These are phyloP conservation scores for Termitomyces heimii DNA, from an alignment of 768 basidiomycete genomes.

Conservation along the genomic window DNA sequence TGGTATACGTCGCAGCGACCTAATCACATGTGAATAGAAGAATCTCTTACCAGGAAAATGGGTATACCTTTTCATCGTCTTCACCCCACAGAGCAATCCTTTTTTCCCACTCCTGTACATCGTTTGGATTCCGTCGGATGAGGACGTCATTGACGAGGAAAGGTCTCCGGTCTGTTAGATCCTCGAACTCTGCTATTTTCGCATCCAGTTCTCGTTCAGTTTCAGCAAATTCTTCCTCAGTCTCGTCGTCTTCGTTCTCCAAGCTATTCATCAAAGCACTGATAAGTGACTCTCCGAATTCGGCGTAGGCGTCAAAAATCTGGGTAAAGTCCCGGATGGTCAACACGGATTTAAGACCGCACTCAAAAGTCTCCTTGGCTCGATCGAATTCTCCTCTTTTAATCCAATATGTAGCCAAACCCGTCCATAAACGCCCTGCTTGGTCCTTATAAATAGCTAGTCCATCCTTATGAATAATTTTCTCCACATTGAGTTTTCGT, in stretches of 20 bases:
- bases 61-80: slow-evolving; percentile 86
- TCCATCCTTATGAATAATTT: slow-evolving; percentile 81
- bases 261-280: slow-evolving; percentile 84
- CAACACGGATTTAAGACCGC: slow-evolving; percentile 76
- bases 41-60: neutral
- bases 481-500: slow-evolving; percentile 78
- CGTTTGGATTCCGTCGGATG: slow-evolving; percentile 88
- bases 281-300: slow-evolving; percentile 88
- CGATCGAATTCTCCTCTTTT: slow-evolving; percentile 94
- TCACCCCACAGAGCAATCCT: slow-evolving; percentile 89
- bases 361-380: slow-evolving; percentile 83
- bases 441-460: slow-evolving; percentile 91
- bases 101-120: slow-evolving; percentile 99
- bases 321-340: slow-evolving; percentile 97
- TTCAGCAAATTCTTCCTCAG: slow-evolving; percentile 62
- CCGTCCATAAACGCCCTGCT: slow-evolving; percentile 93
- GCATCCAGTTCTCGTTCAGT: slow-evolving; percentile 79
- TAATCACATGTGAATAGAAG: slow-evolving; percentile 21
- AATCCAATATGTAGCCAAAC: slow-evolving; percentile 97
- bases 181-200: slow-evolving; percentile 91
- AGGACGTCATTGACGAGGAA: slow-evolving; percentile 97
- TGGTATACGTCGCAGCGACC: slow-evolving; percentile 92
- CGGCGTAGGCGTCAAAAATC: slow-evolving; percentile 94
- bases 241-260: slow-evolving; percentile 69
- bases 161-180: slow-evolving; percentile 88